Conservation (phyloP, 768 basidiomycete species). For the Trametes sanguinea region DNA sequence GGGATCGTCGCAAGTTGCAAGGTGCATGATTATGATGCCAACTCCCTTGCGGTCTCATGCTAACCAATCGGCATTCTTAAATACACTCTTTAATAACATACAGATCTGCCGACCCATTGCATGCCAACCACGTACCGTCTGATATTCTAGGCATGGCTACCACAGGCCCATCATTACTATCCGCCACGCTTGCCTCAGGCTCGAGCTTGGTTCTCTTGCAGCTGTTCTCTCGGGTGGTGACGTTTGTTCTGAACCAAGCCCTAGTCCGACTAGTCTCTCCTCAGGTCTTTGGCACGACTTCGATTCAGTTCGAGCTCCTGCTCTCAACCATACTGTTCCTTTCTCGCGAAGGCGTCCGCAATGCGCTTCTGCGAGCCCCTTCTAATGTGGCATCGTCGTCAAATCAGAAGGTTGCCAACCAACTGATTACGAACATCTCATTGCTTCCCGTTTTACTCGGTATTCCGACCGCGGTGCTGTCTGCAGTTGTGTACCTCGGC, state of each 20-base stretch:
- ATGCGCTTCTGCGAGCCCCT: conserved; percentile 71
- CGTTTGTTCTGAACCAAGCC: conserved; percentile 87
- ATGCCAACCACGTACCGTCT: too few relatives aligned
- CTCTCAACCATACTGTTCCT: conserved; percentile 90
- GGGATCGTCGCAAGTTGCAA: too few relatives aligned
- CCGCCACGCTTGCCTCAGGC: conserved; percentile 47
- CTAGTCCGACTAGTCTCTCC: conserved; percentile 84
- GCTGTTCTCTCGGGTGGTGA: conserved; percentile 78
- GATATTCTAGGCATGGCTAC: too few relatives aligned
- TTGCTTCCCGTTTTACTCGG: conserved; percentile 72
- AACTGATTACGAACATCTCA: conserved; percentile 48
- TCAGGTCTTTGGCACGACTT: conserved; percentile 83
- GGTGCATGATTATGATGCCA: too few relatives aligned
- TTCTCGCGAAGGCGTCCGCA: conserved; percentile 90
- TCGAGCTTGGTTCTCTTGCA: conserved; percentile 84
- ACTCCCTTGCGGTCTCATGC: too few relatives aligned
- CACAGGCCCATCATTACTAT: conserved; percentile 16
- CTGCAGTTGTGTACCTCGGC: conserved; percentile 54
- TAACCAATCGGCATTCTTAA: too few relatives aligned
- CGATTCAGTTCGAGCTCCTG: conserved; percentile 92
- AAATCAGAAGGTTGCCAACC: not conserved
- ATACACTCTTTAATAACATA: too few relatives aligned
- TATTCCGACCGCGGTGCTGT: conserved; percentile 57
- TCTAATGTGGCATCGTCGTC: conserved; percentile 4
- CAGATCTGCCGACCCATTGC: too few relatives aligned